These are phyloP conservation scores for Paecilomyces sp. DNA, from an alignment of 2,329 filamentous ascomycete genomes.

Conservation along the genomic window DNA sequence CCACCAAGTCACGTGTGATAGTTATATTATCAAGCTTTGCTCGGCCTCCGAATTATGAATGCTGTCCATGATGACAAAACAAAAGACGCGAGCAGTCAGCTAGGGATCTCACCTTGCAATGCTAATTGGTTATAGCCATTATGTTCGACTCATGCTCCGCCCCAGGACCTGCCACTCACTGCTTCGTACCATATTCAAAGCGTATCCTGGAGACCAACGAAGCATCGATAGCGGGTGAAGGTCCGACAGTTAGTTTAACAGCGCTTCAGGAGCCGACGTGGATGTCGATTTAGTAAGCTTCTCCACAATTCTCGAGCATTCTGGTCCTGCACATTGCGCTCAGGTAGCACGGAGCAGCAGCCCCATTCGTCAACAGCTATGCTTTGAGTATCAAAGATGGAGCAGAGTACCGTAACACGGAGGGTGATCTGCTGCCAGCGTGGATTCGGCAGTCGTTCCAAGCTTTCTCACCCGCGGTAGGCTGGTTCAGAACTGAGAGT, in stretches of 20 bases:
- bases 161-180: neutral
- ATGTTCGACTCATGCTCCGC: neutral
- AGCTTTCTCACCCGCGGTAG: neutral
- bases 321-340: neutral
- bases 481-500: neutral
- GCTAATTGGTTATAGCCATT: neutral
- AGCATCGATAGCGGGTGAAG: neutral
- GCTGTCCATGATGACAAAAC: neutral
- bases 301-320: neutral
- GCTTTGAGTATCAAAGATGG: neutral
- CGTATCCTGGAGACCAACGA: neutral
- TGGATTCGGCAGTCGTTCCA: neutral
- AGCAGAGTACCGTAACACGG: neutral
- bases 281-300: neutral
- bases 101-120: no score
- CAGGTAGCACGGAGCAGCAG: neutral
- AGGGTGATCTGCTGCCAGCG: neutral
- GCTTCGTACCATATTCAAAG: neutral
- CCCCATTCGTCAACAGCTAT: neutral
- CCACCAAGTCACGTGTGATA: neutral
- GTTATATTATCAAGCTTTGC: neutral
- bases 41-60: neutral
- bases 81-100: neutral
- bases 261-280: neutral
- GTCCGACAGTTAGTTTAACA: neutral